Evolutionary conservation across 2,329 filamentous ascomycete species (phyloP).

Genomic region (Furcasterigmium furcatum): DNA sequence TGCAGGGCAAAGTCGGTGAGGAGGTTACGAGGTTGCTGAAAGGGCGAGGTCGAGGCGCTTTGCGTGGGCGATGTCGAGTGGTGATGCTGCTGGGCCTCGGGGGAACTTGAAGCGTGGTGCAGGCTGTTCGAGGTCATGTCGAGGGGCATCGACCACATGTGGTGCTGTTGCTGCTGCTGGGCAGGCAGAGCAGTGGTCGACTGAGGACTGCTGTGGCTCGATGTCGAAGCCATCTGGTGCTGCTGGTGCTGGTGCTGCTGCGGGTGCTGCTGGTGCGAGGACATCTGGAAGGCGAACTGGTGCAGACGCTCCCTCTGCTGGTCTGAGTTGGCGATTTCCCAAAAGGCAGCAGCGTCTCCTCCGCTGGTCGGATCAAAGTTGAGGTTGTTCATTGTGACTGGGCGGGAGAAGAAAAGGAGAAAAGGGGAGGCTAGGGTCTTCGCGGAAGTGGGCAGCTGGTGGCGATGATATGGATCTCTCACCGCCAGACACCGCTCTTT

Average conservation of each 20-base stretch:
- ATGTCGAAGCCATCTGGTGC: slow-evolving; percentile 7
- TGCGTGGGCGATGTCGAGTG: slow-evolving; percentile 35
- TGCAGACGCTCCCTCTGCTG: slow-evolving; percentile 43
- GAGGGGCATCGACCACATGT: slow-evolving; percentile 49
- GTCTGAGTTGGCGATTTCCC: background rate
- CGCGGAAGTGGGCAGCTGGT: slow-evolving; percentile 10
- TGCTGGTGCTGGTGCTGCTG: too few species aligned
- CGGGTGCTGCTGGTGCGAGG: slow-evolving; percentile 21
- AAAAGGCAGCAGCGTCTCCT: background rate
- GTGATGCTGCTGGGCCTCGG: slow-evolving; percentile 36
- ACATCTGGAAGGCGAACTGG: slow-evolving; percentile 42
- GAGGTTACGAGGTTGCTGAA: slow-evolving; percentile 46
- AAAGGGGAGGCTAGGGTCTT: background rate
- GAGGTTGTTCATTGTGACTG: slow-evolving; percentile 42
- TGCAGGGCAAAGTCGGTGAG: slow-evolving; percentile 62
- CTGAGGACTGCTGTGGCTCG: slow-evolving; percentile 13
- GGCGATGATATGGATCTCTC: slow-evolving; percentile 12
- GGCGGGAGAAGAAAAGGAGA: slow-evolving; percentile 23
- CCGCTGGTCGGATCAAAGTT: slow-evolving; percentile 58
- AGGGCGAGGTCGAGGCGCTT: slow-evolving; percentile 46
- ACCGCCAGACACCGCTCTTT: slow-evolving; percentile 43
- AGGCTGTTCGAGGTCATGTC: slow-evolving; percentile 44
- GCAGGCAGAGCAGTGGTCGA: slow-evolving; percentile 25
- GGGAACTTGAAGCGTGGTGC: slow-evolving; percentile 45
- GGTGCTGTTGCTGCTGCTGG: slow-evolving; percentile 12